A percentile compares a stretch with the other conserved stretches of the same genome.
Conservation (phyloP, 73 alveolate species). For the Halteria grandinella region DNA sequence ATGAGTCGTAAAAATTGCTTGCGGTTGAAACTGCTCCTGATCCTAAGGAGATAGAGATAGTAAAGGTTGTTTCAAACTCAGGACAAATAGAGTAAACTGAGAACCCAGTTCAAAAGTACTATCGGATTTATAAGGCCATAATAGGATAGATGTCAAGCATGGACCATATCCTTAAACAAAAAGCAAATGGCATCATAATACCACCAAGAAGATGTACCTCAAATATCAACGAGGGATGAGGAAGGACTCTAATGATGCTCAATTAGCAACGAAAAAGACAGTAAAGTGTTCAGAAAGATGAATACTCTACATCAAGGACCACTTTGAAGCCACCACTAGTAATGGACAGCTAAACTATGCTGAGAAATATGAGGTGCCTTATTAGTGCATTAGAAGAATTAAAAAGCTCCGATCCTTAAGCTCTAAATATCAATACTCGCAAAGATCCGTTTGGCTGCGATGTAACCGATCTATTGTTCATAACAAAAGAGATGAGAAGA, state of each 20-base stretch:
- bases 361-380: not conserved
- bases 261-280: not conserved
- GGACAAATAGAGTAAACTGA: not conserved
- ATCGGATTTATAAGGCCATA: conserved; percentile 4
- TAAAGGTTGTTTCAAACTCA: not conserved
- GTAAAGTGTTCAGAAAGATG: conserved; percentile 1
- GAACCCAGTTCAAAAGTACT: not conserved
- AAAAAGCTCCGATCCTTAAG: not conserved
- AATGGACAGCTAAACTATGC: conserved; percentile 25
- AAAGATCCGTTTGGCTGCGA: conserved; percentile 1
- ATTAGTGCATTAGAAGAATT: conserved; percentile 1
- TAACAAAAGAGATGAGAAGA: conserved; percentile 35
- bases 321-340: not conserved
- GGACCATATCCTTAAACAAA: conserved; percentile 1
- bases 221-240: not conserved
- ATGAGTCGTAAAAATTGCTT: conserved; percentile 5
- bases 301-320: not conserved
- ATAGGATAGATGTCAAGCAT: conserved; percentile 14
- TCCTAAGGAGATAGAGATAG: not conserved
- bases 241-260: not conserved
- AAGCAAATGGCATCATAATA: conserved; percentile 14
- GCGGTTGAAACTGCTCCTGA: no score
- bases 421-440: not conserved
- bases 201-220: conserved; percentile 16
- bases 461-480: not conserved